These are phyloP conservation scores for Mrakia blollopis DNA, from an alignment of 768 basidiomycete genomes.

Conservation along the genomic window DNA sequence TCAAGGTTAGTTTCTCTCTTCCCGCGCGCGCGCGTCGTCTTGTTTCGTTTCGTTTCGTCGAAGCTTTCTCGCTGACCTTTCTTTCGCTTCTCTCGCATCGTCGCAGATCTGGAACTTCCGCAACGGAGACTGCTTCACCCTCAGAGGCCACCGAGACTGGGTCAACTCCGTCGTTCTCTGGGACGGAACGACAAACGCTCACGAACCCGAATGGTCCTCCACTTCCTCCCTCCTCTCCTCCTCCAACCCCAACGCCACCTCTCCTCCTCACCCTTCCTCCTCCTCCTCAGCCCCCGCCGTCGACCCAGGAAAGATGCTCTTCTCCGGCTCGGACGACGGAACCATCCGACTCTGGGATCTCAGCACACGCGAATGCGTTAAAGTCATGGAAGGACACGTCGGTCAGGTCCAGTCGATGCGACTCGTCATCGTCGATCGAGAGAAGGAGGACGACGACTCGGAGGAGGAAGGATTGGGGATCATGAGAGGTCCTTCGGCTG, in stretches of 20 bases:
- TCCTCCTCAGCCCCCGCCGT: slow-evolving; percentile 13
- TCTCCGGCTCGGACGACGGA: slow-evolving; percentile 93
- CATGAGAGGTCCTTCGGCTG: slow-evolving; percentile 10
- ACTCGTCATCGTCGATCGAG: slow-evolving; percentile 58
- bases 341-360: slow-evolving; percentile 94
- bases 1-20: slow-evolving; percentile 62
- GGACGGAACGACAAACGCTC: slow-evolving; percentile 54
- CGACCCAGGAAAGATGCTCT: slow-evolving; percentile 76
- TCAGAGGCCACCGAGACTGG: slow-evolving; percentile 92
- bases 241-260: slow-evolving; percentile 22
- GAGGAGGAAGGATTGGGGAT: slow-evolving; percentile 39
- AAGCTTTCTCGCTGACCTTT: background rate
- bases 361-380: slow-evolving; percentile 67
- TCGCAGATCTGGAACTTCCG: slow-evolving; percentile 61
- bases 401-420: slow-evolving; percentile 91
- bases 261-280: slow-evolving; percentile 3
- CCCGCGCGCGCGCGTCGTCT: too few relatives aligned
- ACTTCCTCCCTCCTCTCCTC: slow-evolving; percentile 19
- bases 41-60: background rate
- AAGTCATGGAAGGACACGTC: slow-evolving; percentile 81
- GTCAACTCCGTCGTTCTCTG: slow-evolving; percentile 92
- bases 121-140: slow-evolving; percentile 82
- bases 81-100: background rate
- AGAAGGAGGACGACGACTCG: slow-evolving; percentile 46
- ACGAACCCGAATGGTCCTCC: slow-evolving; percentile 39